phyloP scores from a whole-genome alignment of 495 filamentous ascomycete species.

The Penicillium crystallinum region DNA sequence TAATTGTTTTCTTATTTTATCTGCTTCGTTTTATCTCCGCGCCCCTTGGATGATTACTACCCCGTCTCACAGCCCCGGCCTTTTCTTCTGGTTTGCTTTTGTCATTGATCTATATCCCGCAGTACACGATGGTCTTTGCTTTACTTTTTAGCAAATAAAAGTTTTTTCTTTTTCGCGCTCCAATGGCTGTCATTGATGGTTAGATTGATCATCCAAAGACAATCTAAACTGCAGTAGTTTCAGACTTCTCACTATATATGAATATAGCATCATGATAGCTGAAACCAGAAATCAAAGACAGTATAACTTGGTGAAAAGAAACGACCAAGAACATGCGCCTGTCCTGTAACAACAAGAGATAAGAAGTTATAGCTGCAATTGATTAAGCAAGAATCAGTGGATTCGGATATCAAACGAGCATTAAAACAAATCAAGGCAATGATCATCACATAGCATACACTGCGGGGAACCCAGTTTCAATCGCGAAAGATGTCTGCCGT shows the following conservation, averaged over 20 bases:
- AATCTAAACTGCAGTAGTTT: background rate
- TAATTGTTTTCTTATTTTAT: background rate
- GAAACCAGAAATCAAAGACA: background rate
- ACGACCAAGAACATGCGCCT: background rate
- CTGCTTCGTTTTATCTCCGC: conserved; percentile 1
- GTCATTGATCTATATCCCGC: conserved; percentile 23
- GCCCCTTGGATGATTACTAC: background rate
- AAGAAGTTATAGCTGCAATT: background rate
- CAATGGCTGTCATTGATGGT: background rate
- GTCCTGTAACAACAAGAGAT: background rate
- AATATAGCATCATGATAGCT: background rate
- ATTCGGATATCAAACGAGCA: conserved; percentile 15
- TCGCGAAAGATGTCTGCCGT: conserved; percentile 1
- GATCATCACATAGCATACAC: conserved; percentile 17
- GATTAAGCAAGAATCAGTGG: background rate
- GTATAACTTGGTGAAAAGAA: background rate
- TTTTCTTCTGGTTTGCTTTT: background rate
- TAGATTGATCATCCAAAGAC: background rate
- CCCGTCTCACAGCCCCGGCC: too few relatives aligned
- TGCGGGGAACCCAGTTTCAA: conserved; percentile 6
- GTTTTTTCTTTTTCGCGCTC: background rate
- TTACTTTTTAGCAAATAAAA: conserved; percentile 3
- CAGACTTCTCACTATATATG: background rate
- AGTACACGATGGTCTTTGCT: conserved; percentile 24
- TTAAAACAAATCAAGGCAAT: conserved; percentile 2